Conservation (phyloP, 345 rosid genomes). For the Citrus australasica region DNA sequence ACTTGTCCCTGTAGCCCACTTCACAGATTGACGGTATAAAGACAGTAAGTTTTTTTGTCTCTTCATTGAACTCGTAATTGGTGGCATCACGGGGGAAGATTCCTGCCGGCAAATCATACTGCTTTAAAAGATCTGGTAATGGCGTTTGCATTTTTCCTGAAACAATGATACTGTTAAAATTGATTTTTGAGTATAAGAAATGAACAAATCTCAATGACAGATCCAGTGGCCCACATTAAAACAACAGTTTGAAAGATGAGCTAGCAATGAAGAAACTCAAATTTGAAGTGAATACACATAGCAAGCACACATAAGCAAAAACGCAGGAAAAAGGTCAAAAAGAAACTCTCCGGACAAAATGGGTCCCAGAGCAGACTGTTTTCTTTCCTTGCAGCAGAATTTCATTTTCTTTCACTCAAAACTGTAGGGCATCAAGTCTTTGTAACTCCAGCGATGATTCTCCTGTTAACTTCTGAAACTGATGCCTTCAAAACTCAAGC, state of each 20-base stretch:
- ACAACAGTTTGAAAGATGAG: background rate
- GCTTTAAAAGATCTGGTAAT: slow-evolving; percentile 77
- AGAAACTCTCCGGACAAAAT: background rate
- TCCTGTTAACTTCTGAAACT: background rate
- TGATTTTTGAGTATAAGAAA: background rate
- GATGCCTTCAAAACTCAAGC: background rate
- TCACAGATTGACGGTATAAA: slow-evolving; percentile 76
- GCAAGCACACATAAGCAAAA: background rate
- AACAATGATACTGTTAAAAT: background rate
- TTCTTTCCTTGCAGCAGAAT: background rate
- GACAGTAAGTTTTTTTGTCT: slow-evolving; percentile 67
- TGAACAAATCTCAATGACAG: background rate
- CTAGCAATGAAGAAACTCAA: background rate
- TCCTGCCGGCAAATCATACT: slow-evolving; percentile 74
- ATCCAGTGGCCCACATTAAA: background rate
- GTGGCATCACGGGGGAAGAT: slow-evolving; percentile 95
- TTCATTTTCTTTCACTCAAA: background rate
- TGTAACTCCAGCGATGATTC: background rate
- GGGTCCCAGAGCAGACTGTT: background rate
- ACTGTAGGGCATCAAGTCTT: background rate
- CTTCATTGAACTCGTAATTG: slow-evolving; percentile 90
- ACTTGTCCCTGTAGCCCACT: slow-evolving; percentile 87
- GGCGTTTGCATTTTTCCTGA: slow-evolving; percentile 97
- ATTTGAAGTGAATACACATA: background rate
- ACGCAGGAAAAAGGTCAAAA: background rate